A percentile compares a stretch with the other conserved stretches of the same genome.
These are phyloP conservation scores for Trichoderma sp. DNA, from an alignment of 2,329 filamentous ascomycete genomes.

Conservation along the genomic window DNA sequence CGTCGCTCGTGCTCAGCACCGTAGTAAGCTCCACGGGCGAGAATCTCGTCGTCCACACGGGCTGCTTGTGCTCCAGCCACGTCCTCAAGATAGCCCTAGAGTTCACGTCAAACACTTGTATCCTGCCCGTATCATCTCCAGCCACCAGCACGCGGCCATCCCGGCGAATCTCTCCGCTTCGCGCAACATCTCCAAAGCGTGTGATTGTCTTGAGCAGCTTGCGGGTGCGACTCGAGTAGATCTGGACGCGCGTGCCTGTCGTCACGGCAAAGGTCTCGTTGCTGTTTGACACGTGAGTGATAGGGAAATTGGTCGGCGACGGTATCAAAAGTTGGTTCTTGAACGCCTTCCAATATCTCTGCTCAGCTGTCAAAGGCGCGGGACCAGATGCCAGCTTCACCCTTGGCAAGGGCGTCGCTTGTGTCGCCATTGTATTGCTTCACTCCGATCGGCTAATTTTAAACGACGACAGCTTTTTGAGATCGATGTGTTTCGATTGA, in stretches of 20 bases:
- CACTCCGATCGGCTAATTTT: background rate
- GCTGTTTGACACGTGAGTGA: constrained; percentile 82
- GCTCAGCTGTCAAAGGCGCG: constrained; percentile 81
- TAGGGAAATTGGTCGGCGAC: constrained; percentile 82
- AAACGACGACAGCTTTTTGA: too few relatives aligned
- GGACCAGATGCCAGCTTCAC: constrained; percentile 82
- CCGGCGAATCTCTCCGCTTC: constrained; percentile 80
- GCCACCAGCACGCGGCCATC: constrained; percentile 89
- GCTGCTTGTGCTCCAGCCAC: constrained; percentile 91
- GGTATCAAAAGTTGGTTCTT: constrained; percentile 87
- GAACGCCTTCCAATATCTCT: constrained; percentile 95
- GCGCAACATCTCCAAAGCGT: constrained; percentile 86
- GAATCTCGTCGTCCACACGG: constrained; percentile 89
- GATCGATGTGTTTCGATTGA: background rate
- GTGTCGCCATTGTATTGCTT: constrained; percentile 68
- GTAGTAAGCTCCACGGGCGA: constrained; percentile 84
- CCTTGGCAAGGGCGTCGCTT: constrained; percentile 75
- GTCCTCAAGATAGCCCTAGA: constrained; percentile 91
- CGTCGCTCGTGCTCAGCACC: constrained; percentile 86
- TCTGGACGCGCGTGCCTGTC: constrained; percentile 87
- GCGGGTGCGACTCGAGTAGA: constrained; percentile 88
- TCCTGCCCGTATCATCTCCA: constrained; percentile 84
- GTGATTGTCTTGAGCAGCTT: constrained; percentile 93
- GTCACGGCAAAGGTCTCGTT: constrained; percentile 86
- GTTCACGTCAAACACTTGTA: constrained; percentile 90